phyloP scores from a whole-genome alignment of 768 basidiomycete genomes.

The Rickenella mellea region DNA sequence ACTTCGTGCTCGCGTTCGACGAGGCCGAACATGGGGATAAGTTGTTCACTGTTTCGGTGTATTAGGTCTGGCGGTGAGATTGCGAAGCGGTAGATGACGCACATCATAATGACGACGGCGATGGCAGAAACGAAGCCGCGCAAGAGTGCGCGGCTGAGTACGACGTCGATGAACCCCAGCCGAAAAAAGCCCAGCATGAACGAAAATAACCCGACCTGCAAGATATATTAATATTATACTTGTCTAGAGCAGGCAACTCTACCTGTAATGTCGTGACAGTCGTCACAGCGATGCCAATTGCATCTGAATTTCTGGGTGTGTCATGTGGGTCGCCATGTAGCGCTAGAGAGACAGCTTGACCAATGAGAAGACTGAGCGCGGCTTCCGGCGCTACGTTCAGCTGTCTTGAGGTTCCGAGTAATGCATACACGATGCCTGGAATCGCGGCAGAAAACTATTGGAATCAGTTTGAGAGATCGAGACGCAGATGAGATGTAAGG shows the following conservation, averaged over 20 bases:
- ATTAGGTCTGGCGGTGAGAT: not conserved
- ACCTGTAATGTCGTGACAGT: constrained; percentile 84
- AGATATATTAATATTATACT: not conserved
- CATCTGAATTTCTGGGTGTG: constrained; percentile 32
- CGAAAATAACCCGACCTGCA: constrained; percentile 73
- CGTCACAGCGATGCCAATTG: constrained; percentile 55
- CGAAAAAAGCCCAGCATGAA: constrained; percentile 81
- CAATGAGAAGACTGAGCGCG: constrained; percentile 75
- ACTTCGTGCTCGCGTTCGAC: constrained; percentile 37
- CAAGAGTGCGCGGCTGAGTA: constrained; percentile 79
- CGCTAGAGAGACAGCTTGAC: constrained; percentile 72
- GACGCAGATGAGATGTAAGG: constrained; percentile 5
- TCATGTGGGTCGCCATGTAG: constrained; percentile 41
- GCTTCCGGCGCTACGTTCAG: constrained; percentile 87
- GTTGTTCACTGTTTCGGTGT: constrained; percentile 48
- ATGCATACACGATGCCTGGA: constrained; percentile 79
- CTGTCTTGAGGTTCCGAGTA: constrained; percentile 80
- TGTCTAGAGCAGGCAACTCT: not conserved
- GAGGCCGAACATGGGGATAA: constrained; percentile 88
- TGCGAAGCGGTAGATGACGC: constrained; percentile 16
- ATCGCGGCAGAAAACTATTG: constrained; percentile 73
- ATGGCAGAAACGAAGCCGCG: constrained; percentile 84
- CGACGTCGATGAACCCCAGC: constrained; percentile 88
- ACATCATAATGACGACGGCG: constrained; percentile 81
- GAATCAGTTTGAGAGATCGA: not conserved